phyloP scores from a whole-genome alignment of 2,329 filamentous ascomycete genomes.

The Pezicula carpinea region DNA sequence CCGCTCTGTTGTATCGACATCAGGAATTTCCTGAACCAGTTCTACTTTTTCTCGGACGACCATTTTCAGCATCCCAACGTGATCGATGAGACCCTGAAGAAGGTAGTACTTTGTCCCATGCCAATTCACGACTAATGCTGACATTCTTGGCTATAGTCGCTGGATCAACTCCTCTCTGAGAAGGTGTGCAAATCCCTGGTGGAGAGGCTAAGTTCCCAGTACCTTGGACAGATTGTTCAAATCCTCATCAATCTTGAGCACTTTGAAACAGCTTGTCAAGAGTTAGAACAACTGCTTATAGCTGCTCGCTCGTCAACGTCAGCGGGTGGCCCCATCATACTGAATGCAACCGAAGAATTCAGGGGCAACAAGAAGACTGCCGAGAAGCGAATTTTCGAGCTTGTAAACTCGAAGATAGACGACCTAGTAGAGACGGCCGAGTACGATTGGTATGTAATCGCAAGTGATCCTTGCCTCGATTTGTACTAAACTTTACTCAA shows the following conservation, averaged over 20 bases:
- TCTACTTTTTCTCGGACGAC: slow-evolving; percentile 96
- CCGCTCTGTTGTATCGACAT: slow-evolving; percentile 98
- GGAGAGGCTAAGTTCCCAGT: slow-evolving; percentile 84
- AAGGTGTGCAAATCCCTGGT: slow-evolving; percentile 90
- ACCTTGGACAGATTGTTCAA: slow-evolving; percentile 95
- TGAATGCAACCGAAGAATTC: slow-evolving; percentile 83
- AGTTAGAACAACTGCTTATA: slow-evolving; percentile 82
- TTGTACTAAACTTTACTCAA: slow-evolving; percentile 19
- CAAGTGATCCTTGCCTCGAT: neutral
- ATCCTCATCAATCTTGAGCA: slow-evolving; percentile 97
- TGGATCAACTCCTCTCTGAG: slow-evolving; percentile 91
- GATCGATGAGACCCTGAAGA: slow-evolving; percentile 86
- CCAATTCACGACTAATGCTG: neutral
- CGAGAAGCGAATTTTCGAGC: slow-evolving; percentile 95
- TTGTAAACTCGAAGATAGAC: slow-evolving; percentile 98
- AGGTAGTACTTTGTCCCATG: slow-evolving; percentile 40
- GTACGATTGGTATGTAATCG: slow-evolving; percentile 73
- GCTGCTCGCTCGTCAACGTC: slow-evolving; percentile 78
- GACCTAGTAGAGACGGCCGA: slow-evolving; percentile 95
- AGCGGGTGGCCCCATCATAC: slow-evolving; percentile 71
- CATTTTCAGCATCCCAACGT: slow-evolving; percentile 87
- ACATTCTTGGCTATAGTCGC: slow-evolving; percentile 47
- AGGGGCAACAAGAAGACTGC: slow-evolving; percentile 88
- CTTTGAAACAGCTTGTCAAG: slow-evolving; percentile 88
- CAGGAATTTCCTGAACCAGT: slow-evolving; percentile 94